Base-by-base conservation (phyloP, 2,329 filamentous ascomycete genomes). In the Gaeumannomyces sp. region DNA sequence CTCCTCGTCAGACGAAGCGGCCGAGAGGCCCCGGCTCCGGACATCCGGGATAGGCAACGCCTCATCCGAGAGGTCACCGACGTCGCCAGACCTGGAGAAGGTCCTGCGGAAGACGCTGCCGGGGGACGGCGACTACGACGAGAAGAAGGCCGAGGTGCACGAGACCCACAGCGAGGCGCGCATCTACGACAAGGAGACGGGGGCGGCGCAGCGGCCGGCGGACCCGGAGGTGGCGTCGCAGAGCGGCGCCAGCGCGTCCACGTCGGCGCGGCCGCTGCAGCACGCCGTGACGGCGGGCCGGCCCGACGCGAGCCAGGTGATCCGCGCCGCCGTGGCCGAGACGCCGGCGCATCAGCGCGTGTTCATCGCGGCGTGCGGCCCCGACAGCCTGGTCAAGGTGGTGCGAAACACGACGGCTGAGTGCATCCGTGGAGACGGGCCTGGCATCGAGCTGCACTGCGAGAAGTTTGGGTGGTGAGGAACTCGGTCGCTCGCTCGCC, bases 381-480 rank as follows among this genome's bases (percentile, higher is more conserved):
- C 82, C 1, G 73, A 75, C 28, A 71, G 74, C 4, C 68, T 84
- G 62, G 79, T 82, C 73, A 72, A 73, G 60, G 72, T 73, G 3
- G 79, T 81, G n/a, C 75, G 81, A 59, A 74, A 79, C 33, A 77
- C 78, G 0, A 76, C 78, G 11, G 80, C 81, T 3, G 73, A 72
- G 35, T 75, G 76, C 67, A 82, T 84, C 50, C 73, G 71, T 1
- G 72, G 75, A 1, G 73, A 76, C 29, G 81, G 81, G 4, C 79
- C 81, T 1, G 79, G 77, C 33, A 75, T 84, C n/a, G 80, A 83
- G 69, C 72, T 83, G 60, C 80, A 83, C 69, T 80, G 77, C 67
- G 81, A 83, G 70, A 76, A 81, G 69, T 82, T 82, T 66, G 78
- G 78, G 2, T 81, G 79, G 79, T 80, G 61, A 70, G 38, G 38